A percentile compares a stretch with the other conserved stretches of the same genome.
Conservation (phyloP, 805 yeast species). For the Nakazawaea ishiwadae region DNA sequence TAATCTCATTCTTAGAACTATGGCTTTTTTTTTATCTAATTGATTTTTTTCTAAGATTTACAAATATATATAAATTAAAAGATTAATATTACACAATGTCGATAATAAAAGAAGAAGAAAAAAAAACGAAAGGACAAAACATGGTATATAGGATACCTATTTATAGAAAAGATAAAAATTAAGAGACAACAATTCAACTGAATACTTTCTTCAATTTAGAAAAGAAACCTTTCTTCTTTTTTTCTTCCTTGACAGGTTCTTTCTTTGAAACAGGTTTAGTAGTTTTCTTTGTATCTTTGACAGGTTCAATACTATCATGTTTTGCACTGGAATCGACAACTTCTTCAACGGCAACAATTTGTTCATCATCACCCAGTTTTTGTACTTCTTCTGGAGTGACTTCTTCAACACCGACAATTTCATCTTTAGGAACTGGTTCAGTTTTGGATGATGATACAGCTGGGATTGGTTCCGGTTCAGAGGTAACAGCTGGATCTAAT, state of each 20-base stretch:
- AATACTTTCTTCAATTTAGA: constrained; percentile 35
- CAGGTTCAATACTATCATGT: neutral
- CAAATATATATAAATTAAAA: too few relatives aligned
- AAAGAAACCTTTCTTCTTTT: constrained; percentile 38
- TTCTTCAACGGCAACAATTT: constrained; percentile 10
- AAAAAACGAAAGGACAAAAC: neutral
- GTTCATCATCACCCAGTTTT: constrained; percentile 1
- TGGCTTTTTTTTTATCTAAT: too few relatives aligned
- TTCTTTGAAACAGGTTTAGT: neutral
- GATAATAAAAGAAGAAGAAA: too few relatives aligned
- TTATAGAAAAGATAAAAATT: too few relatives aligned
- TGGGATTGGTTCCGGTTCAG: neutral
- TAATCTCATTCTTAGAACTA: too few relatives aligned
- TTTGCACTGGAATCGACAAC: constrained; percentile 3
- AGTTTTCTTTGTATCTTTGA: constrained; percentile 13
- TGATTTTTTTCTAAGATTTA: too few relatives aligned
- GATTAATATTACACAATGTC: too few relatives aligned
- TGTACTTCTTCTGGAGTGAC: constrained; percentile 4
- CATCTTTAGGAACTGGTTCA: neutral
- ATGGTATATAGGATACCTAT: too few relatives aligned
- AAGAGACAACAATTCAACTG: too few relatives aligned
- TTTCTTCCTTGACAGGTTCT: constrained; percentile 19
- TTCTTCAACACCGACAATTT: constrained; percentile 7
- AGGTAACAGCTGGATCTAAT: neutral
- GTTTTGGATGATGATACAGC: neutral